phyloP scores from a whole-genome alignment of 208 protist species.

The Acanthamoeba sp. region DNA sequence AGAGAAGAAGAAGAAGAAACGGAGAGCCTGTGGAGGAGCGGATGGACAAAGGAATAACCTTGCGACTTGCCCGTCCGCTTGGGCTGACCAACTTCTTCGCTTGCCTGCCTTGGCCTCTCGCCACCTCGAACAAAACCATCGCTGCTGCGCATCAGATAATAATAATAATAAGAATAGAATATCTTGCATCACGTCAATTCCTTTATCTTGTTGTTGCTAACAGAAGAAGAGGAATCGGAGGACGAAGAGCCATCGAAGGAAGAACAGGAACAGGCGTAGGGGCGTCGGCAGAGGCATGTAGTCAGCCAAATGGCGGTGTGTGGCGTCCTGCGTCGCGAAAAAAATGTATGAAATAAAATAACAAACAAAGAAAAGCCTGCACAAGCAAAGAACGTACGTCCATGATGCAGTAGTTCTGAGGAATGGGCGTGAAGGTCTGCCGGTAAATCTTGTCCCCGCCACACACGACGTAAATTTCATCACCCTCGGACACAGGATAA shows the following conservation, averaged over 20 bases:
- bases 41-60: slow-evolving; percentile 1
- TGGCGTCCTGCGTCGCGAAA: not conserved
- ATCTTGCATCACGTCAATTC: too few species aligned
- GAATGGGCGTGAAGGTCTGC: not conserved
- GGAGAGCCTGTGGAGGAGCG: not conserved
- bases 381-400: not conserved
- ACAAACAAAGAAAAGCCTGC: not conserved
- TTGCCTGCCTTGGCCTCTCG: not conserved
- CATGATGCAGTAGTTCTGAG: not conserved
- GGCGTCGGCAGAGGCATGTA: slow-evolving; percentile 14
- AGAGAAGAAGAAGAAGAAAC: not conserved
- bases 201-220: too few species aligned
- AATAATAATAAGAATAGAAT: not conserved
- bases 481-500: not conserved
- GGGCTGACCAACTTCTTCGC: not conserved
- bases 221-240: slow-evolving; percentile 10
- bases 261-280: not conserved
- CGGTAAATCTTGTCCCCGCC: slow-evolving; percentile 36
- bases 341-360: not conserved
- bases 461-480: slow-evolving; percentile 28
- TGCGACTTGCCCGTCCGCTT: not conserved
- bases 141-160: not conserved
- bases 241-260: slow-evolving; percentile 9
- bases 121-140: not conserved
- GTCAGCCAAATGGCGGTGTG: not conserved